Base-by-base conservation (phyloP, 1,284 basidiomycete genomes). In the Moesziomyces sp. region DNA sequence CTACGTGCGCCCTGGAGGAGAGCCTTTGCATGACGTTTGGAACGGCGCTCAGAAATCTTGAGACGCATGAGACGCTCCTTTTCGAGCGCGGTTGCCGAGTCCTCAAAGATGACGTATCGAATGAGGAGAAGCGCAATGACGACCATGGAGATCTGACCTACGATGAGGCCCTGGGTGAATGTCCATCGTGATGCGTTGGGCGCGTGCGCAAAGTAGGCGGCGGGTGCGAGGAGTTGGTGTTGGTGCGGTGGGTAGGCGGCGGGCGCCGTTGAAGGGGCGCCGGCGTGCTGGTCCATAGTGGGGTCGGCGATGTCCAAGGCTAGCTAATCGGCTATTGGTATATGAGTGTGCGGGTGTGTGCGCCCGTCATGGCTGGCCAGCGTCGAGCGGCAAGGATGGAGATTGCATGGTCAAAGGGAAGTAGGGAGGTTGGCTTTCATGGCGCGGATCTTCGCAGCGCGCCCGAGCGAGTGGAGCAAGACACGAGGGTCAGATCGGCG, bases 81-180 rank as follows among this genome's bases (percentile, higher is more conserved):
- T 55, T 68, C 71, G 14, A 73, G 60, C 3, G 76, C 66, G 2
- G 58, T 67, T 8, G 71, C 72, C 26, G 74, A 75, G 51, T 86
- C 85, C 46, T 87, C 87, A 69, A 89, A 88, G 49, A 88, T 86
- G 75, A 88, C 85, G 82, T 87, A 88, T 48, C 87, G 86, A 46
- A 89, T 83, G 64, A 76, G 49, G 14, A 78, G 46, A 2, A 70
- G 43, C 3, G 72, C 66, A 24, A 74, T 58, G 52, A 78, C 26
- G 34, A 76, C 63, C 58, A 88, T 86, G 14, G 86, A 86, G 6
- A 86, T 84, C 79, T 88, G 88, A 10, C 88, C 88, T 23, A 86
- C 78, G 35, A 88, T 80, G 58, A 88, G 84, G 18, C 88, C 88
- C 65, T 88, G 87, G 2, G 87, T 87, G 78, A 88, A 88, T 1